These are phyloP conservation scores for Carex cristatella DNA, from an alignment of 176 grass and related monocot genomes.

Conservation along the genomic window DNA sequence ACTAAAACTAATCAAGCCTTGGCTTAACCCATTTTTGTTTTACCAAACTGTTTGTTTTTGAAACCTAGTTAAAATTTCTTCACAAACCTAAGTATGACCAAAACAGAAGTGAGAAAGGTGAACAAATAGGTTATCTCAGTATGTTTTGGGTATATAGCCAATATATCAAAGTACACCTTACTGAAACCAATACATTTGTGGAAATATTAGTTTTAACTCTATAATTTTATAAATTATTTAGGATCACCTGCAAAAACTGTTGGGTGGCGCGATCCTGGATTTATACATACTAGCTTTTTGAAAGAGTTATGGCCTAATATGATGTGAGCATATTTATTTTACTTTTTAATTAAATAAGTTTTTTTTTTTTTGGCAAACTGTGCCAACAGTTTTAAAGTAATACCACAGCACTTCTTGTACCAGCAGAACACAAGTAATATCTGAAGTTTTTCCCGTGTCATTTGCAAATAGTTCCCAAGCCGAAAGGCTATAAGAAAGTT, in stretches of 20 bases:
- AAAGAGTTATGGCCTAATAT: constrained; percentile 87
- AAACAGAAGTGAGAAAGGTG: neutral
- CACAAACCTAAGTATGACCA: neutral
- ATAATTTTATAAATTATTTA: constrained; percentile 25
- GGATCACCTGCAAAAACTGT: constrained; percentile 84
- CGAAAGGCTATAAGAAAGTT: neutral
- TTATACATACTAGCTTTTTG: constrained; percentile 83
- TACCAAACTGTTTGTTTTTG: neutral
- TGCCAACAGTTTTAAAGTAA: neutral
- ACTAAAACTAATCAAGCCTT: neutral
- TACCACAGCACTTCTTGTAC: neutral
- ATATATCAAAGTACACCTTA: neutral
- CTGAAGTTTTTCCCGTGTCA: neutral
- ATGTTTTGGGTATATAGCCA: neutral
- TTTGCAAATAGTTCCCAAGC: neutral
- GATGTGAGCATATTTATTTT: constrained; percentile 31
- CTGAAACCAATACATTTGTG: neutral
- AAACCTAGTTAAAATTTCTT: neutral
- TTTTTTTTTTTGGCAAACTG: neutral
- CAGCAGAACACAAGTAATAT: neutral
- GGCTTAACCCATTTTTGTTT: neutral
- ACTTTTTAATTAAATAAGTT: neutral
- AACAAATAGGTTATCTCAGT: neutral
- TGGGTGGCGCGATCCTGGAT: constrained; percentile 90
- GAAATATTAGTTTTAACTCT: neutral